Percentiles rank a stretch among this genome's conserved stretches.
These are phyloP conservation scores for Collybiopsis confluens DNA, from an alignment of 768 basidiomycete genomes.

Conservation along the genomic window DNA sequence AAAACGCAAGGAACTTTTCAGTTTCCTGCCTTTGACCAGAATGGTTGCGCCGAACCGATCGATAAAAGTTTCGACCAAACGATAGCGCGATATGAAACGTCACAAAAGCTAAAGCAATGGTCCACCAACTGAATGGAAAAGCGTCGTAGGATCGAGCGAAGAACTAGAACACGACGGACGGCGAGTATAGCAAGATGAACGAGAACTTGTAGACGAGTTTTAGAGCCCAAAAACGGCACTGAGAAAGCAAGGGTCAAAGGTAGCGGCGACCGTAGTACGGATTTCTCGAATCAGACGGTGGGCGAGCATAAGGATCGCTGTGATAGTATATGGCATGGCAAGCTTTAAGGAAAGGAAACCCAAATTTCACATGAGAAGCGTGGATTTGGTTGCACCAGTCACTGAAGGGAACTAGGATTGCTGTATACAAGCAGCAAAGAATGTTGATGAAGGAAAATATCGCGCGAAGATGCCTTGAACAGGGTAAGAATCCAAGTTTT, in stretches of 20 bases:
- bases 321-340: background rate
- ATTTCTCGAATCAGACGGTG: background rate
- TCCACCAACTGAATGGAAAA: background rate
- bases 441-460: background rate
- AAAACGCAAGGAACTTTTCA: background rate
- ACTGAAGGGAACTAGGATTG: background rate
- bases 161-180: background rate
- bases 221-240: background rate
- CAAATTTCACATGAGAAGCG: background rate
- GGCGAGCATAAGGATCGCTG: background rate
- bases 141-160: background rate
- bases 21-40: background rate
- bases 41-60: background rate
- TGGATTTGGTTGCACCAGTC: background rate
- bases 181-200: background rate
- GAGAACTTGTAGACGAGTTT: background rate
- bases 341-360: background rate
- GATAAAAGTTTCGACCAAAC: no score
- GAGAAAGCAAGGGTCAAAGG: background rate
- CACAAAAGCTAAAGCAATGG: background rate
- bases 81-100: background rate
- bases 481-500: background rate
- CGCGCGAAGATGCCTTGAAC: background rate
- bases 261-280: background rate
- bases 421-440: background rate